Evolutionary conservation across 1,284 basidiomycete species (phyloP).

Genomic region (Boletus smithii): DNA sequence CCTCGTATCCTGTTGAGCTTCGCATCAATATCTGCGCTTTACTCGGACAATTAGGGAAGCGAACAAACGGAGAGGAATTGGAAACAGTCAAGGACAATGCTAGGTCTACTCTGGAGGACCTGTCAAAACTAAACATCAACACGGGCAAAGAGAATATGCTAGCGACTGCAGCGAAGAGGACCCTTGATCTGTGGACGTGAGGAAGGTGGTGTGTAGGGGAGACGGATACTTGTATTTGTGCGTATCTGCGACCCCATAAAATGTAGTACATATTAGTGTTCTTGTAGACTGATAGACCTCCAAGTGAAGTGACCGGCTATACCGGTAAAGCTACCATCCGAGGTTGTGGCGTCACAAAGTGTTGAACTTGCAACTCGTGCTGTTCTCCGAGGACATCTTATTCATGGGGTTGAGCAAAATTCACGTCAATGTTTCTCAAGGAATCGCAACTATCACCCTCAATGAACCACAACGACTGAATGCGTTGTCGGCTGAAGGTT

Average conservation of each 20-base stretch:
- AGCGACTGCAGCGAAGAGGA: slow-evolving; percentile 40
- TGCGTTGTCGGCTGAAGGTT: slow-evolving; percentile 57
- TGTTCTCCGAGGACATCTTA: background rate
- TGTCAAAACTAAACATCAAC: slow-evolving; percentile 35
- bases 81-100: slow-evolving; percentile 48
- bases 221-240: background rate
- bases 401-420: slow-evolving; percentile 38
- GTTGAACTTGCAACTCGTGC: background rate
- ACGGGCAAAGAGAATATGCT: slow-evolving; percentile 46
- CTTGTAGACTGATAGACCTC: too few relatives aligned
- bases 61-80: slow-evolving; percentile 47
- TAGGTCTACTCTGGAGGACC: slow-evolving; percentile 49
- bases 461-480: slow-evolving; percentile 59
- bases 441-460: slow-evolving; percentile 67
- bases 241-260: background rate
- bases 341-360: background rate
- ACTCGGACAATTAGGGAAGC: slow-evolving; percentile 57
- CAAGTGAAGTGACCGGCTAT: slow-evolving; percentile 8
- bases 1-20: slow-evolving; percentile 59
- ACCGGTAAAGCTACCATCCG: slow-evolving; percentile 2
- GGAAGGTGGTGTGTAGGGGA: background rate
- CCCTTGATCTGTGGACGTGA: slow-evolving; percentile 46
- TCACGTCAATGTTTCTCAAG: slow-evolving; percentile 47
- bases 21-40: slow-evolving; percentile 71
- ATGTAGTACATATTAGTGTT: slow-evolving; percentile 8